Evolutionary conservation across 192 early-diverging fungal species (phyloP).

Genomic region (Linnemannia zychae): DNA sequence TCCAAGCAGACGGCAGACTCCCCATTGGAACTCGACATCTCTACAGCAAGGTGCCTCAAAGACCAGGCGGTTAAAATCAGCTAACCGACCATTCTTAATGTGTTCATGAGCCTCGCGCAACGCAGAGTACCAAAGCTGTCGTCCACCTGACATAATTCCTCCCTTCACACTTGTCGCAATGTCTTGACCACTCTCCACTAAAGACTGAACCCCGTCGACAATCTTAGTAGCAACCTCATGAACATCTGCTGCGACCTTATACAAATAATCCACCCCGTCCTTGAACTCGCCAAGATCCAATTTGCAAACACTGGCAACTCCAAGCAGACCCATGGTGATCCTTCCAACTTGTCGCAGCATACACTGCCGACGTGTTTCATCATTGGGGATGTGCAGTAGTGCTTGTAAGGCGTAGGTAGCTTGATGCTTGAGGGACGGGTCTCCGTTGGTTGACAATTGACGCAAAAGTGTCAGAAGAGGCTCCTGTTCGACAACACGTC

Average conservation of each 20-base stretch:
- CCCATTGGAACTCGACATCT: neutral
- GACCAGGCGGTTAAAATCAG: neutral
- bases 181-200: neutral
- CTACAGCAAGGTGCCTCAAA: neutral
- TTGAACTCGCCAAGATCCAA: neutral
- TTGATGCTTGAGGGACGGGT: neutral
- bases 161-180: neutral
- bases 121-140: too few relatives aligned
- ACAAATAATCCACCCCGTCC: neutral
- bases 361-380: neutral
- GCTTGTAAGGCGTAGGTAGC: slow-evolving; percentile 6
- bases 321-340: neutral
- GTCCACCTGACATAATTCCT: neutral
- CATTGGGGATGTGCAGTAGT: neutral
- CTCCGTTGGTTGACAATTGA: neutral
- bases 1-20: neutral
- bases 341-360: neutral
- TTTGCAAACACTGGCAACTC: neutral
- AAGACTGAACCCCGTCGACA: neutral
- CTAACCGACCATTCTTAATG: too few relatives aligned
- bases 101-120: too few relatives aligned
- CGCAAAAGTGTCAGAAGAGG: neutral
- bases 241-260: neutral
- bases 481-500: neutral
- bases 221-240: neutral